Percentiles rank a stretch among this genome's conserved stretches.
phyloP scores from a whole-genome alignment of 768 basidiomycete species.

The Pilatotrama ljubarskyi region DNA sequence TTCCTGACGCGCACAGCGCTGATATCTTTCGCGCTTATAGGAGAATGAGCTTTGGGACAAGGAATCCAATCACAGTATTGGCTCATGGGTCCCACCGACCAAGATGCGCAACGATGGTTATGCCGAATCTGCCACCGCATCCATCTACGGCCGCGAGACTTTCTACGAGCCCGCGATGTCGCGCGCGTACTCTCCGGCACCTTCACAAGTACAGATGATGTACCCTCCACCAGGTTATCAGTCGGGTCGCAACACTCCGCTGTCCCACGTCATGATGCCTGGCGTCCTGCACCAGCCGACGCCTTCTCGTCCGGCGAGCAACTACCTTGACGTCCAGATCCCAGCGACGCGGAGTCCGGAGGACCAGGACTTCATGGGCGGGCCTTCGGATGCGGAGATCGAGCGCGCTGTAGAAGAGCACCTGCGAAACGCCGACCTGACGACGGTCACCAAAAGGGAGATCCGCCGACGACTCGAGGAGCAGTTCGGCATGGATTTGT shows the following conservation, averaged over 20 bases:
- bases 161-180: constrained; percentile 69
- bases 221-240: constrained; percentile 68
- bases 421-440: constrained; percentile 78
- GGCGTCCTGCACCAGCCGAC: constrained; percentile 56
- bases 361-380: constrained; percentile 46
- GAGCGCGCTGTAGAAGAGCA: constrained; percentile 74
- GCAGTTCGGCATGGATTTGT: constrained; percentile 76
- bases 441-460: constrained; percentile 89
- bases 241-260: constrained; percentile 72
- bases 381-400: constrained; percentile 70
- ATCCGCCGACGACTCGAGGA: constrained; percentile 84
- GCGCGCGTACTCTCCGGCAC: constrained; percentile 69
- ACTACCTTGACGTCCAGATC: constrained; percentile 74
- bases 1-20: too few relatives aligned
- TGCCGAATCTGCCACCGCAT: constrained; percentile 74
- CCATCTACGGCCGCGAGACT: constrained; percentile 86
- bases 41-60: constrained; percentile 98
- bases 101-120: constrained; percentile 74
- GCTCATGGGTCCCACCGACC: constrained; percentile 84
- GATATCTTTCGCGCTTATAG: constrained; percentile 35
- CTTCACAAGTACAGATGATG: constrained; percentile 55
- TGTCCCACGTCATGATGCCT: constrained; percentile 20
- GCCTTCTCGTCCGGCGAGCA: constrained; percentile 70
- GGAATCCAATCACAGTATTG: constrained; percentile 93
- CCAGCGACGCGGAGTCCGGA: constrained; percentile 55